Conservation (phyloP, 2,329 filamentous ascomycete genomes). For the Fusarium avenaceum region DNA sequence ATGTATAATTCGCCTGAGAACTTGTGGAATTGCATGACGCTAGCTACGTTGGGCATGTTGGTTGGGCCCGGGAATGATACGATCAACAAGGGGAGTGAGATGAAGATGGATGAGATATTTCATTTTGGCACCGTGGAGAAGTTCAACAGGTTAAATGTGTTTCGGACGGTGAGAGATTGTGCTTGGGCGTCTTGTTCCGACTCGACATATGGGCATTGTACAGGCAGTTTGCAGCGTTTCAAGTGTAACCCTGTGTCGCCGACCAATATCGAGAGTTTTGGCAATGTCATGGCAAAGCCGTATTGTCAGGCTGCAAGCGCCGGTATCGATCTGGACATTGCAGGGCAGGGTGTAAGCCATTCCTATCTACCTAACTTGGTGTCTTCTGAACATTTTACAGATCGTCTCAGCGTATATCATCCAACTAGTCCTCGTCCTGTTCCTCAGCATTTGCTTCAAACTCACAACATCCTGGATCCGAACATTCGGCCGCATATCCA, state of each 20-base stretch:
- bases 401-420: conserved; percentile 9
- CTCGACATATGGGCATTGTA: conserved; percentile 4
- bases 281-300: not conserved
- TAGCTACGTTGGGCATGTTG: not conserved
- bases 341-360: not conserved
- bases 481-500: not conserved
- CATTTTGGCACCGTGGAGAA: not conserved
- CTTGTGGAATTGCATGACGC: not conserved
- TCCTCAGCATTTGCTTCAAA: not conserved
- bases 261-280: not conserved
- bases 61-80: not conserved
- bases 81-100: not conserved
- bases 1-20: not conserved
- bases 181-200: conserved; percentile 8
- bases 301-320: conserved; percentile 7
- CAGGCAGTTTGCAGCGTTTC: not conserved
- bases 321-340: not conserved
- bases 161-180: not conserved
- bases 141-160: not conserved
- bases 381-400: not conserved
- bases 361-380: fast-evolving
- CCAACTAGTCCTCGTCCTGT: not conserved
- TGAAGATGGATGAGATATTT: not conserved
- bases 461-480: not conserved
- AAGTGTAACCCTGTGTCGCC: not conserved